Base-by-base conservation (phyloP, 169 alveolate species). In the Condylostoma magnum region DNA sequence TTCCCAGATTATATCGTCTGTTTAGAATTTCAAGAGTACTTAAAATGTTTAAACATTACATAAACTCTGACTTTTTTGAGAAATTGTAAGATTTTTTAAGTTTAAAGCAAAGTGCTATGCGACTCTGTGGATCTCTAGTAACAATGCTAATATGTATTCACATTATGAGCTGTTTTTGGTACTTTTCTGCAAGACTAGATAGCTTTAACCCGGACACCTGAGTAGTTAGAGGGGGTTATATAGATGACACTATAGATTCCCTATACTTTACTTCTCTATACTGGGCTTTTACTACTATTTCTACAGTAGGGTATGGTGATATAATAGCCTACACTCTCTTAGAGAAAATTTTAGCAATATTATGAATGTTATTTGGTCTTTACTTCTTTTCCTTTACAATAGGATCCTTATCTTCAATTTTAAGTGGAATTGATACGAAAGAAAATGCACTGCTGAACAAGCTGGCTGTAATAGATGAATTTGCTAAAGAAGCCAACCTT, bases 261-360 rank as follows among this genome's bases (percentile, higher is more conserved):
- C 38, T 51, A 18, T 87, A 87, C 73, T 65, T 83, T 0, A 71
- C 78, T 15, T 58, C 83, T 5, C 38, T 84, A 27, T 84, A 89
- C 69, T 89, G 90, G 90, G 60, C 93, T 37, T 53, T 82, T 25
- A 77, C 92, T 1, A 82, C 92, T 0, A 78, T 89, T 8, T 55
- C 83, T 38, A 89, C 95, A 5, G 91, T 89, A 1, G 95, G 95
- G 15, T 89, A 89, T 75, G 95, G 95, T 10, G 95, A 89, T 71
- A 74, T 89, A 18, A 76, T 77, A 12, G 89, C 92, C 20, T 82
- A 78, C 3, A 89, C 90, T 30, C 67, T 73, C 31, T 27, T 69
- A 36, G 95, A 89, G 69, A 76, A 79, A 65, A 36, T 76, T 15
- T 71, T 82, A 48, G 75, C 83, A 38, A 79, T 89, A 51, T 56